Base-by-base conservation (phyloP, 768 basidiomycete genomes). In the Boletus barrowsii region DNA sequence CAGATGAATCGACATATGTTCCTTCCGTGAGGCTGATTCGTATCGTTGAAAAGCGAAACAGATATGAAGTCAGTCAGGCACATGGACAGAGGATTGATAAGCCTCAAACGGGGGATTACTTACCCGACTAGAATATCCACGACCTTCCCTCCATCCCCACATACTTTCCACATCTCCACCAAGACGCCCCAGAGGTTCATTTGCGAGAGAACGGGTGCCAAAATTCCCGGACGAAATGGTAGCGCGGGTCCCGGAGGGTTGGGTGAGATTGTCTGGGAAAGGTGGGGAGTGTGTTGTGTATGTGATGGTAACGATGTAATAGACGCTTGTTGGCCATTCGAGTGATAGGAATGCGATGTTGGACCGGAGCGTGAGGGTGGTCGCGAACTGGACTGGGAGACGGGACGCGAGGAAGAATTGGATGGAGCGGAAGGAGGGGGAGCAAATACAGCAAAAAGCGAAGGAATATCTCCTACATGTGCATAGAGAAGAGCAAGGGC, bases 401-500 rank as follows among this genome's bases (percentile, higher is more conserved):
- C 46, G 15, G 65, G 52, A 20, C 50, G 53, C 22, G 66, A 62
- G 52, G 51, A 51, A 5, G 58, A 50, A 10, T 46, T 26, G 15
- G 58, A 56, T 20, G 50, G 46, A 24, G 42, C 24, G 0, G n/a
- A 36, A 11, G 53, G 47, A 26, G 49, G 39, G 2, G 64, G 51
- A 15, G 56, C 26, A 22, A 68, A 58, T 13, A 69, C 40, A 17
- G 61, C 51, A 48, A 64, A 29, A 15, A 71, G 62, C 15, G 66
- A 62, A 18, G 49, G 41, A 3, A 56, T 50, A 40, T 69, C 68
- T 42, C 54, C 57, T 36, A 55, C 56, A 24, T 69, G 57, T 18
- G 66, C 70, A 33, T 70, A 57, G 29, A 66, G 54, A 42, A 69
- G 62, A 13, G 64, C 68, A 1, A 69, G 70, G 9, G 68, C 66